Evolutionary conservation across 345 rosid species (phyloP).

Genomic region (Populus deltoides): DNA sequence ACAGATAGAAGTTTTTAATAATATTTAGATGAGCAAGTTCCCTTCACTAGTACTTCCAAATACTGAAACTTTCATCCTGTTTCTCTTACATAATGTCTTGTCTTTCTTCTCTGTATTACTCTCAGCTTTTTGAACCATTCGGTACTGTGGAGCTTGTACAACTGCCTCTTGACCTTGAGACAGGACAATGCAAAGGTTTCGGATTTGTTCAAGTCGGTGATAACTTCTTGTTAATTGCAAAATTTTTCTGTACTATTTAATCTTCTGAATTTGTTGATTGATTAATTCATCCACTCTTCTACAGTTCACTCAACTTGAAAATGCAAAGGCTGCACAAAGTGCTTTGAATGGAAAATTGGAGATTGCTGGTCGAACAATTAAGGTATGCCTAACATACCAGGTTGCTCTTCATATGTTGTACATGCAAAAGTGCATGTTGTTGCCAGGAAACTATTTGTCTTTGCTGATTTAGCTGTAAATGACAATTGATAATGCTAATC

Average conservation of each 20-base stretch:
- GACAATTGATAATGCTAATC: background rate
- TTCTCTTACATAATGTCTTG: background rate
- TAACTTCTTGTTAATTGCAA: slow-evolving; percentile 17
- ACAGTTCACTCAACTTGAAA: slow-evolving; percentile 90
- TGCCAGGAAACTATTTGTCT: background rate
- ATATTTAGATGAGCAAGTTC: background rate
- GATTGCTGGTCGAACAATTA: slow-evolving; percentile 81
- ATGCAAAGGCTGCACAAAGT: slow-evolving; percentile 83
- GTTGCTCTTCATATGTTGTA: background rate
- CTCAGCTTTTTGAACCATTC: slow-evolving; percentile 89
- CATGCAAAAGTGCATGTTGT: background rate
- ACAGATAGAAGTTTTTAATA: background rate
- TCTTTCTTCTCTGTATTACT: background rate
- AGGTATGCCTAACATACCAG: slow-evolving; percentile 43
- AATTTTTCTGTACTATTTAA: background rate
- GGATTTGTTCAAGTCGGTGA: slow-evolving; percentile 88
- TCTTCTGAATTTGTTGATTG: background rate
- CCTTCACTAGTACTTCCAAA: background rate
- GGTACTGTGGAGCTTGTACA: slow-evolving; percentile 95
- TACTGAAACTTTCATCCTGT: background rate
- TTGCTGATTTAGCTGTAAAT: background rate
- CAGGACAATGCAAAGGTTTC: slow-evolving; percentile 94
- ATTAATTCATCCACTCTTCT: slow-evolving; percentile 4
- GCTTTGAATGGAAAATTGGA: slow-evolving; percentile 88
- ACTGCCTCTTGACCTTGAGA: slow-evolving; percentile 85